Base-by-base conservation (phyloP, 768 basidiomycete genomes). In the Hydnomerulius pinastri region DNA sequence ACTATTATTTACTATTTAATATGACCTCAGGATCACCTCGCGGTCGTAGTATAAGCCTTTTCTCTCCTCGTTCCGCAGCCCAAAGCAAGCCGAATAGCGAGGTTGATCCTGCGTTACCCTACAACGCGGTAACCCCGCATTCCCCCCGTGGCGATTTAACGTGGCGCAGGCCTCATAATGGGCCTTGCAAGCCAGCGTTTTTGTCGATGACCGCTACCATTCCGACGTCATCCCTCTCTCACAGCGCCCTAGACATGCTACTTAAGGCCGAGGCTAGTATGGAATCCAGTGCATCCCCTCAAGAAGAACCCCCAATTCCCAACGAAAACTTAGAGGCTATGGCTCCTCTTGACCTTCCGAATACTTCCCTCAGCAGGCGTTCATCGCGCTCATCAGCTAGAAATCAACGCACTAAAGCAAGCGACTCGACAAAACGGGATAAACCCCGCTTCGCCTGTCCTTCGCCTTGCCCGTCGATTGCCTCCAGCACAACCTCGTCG, bases 161-260 rank as follows among this genome's bases (percentile, higher is more conserved):
- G 33, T 48, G 50, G 35, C 60, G 55, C 44, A 66, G 46, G 42
- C 56, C 46, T 50, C 58, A 62, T 56, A 64, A 64, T 45, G 50
- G 55, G 36, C 50, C 57, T 41, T 60, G 56, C 43, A 55, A 62
- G 57, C 51, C 62, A 54, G 54, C 56, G n/a, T 42, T 56, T 33
- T 51, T 47, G 55, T 57, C 56, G 28, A 58, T 55, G 58, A 55
- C 65, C 45, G 24, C 53, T 48, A 51, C 62, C 10, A 48, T 50
- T 51, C 62, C 69, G 51, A 69, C 63, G 60, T 65, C 67, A 63
- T 68, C 69, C 38, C 50, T 69, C 55, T 69, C 67, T 8, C 47
- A 57, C 46, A 61, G 46, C 43, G 62, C 64, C 51, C 53, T 69
- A 46, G 67, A 70, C 50, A 56, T 50, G 54, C 55, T 68, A 65